Conservation (phyloP, 192 early-diverging fungal species). For the Rhizophagus sp. region DNA sequence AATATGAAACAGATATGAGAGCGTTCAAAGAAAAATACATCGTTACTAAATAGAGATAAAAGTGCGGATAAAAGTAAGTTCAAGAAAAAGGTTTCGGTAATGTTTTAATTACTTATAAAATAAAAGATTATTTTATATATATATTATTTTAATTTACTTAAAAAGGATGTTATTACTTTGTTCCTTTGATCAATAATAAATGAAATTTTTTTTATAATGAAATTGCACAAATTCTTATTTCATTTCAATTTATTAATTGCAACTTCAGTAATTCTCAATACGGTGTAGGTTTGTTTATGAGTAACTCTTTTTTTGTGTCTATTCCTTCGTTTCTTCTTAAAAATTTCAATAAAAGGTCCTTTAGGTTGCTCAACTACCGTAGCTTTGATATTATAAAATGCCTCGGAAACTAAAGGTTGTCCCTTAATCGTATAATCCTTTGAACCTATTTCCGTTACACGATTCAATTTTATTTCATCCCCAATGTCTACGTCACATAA, state of each 20-base stretch:
- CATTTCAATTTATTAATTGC: conserved; percentile 50
- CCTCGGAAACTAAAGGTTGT: conserved; percentile 76
- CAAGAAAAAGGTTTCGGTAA: no score
- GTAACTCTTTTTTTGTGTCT: conserved; percentile 66
- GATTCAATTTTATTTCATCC: conserved; percentile 83
- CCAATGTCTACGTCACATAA: conserved; percentile 85
- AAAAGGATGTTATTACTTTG: no score
- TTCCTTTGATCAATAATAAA: no score
- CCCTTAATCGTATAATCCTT: conserved; percentile 85
- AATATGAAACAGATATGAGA: no score
- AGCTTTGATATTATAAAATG: conserved; percentile 76
- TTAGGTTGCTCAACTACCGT: conserved; percentile 89
- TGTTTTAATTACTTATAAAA: no score
- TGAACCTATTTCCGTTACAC: conserved; percentile 83
- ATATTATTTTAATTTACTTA: no score
- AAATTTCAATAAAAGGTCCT: conserved; percentile 67
- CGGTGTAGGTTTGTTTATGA: conserved; percentile 73
- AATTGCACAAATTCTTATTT: neutral
- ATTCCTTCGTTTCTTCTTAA: conserved; percentile 83
- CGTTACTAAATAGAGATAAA: no score
- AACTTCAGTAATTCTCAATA: conserved; percentile 70
- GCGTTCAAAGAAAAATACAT: no score
- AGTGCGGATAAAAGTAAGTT: no score
- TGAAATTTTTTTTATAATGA: no score
- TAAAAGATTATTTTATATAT: no score